Evolutionary conservation across 2,329 filamentous ascomycete genomes (phyloP), one percentile per base, ranked within the genome.

Genomic region (Penicillium crustosum): DNA sequence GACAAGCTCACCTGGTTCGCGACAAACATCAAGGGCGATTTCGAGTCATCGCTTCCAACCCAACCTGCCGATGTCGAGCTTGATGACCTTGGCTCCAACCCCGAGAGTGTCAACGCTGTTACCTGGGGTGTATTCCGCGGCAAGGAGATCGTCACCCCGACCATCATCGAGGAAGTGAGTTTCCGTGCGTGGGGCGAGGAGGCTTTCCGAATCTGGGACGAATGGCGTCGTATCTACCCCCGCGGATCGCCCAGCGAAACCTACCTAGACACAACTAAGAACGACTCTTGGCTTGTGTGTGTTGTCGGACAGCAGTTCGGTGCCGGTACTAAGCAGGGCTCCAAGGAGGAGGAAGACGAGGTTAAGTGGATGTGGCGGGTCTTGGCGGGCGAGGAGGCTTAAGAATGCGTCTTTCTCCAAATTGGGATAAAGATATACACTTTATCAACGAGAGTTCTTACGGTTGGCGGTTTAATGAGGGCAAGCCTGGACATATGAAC

Each of bases 121-220:
- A 99, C 94, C 0, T 97, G 93, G 93, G 93, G 93, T 51, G 91
- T 92, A 0, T 97, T 97, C 77, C 89, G 90, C 0, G 91, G 91
- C 42, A 97, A 97, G 77, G 93, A 97, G 75, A 97, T 97, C 70
- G 85, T 96, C 57, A 96, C 93, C 23, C 93, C 93, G 3, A 97
- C 93, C 2, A 97, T 97, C 70, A 96, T 97, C 68, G 93, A 97
- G 73, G 90, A 93, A 66, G 91, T 96, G 51, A 94, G 90, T 72
- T 97, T 97, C 82, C 83, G 87, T 61, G 91, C 93, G 8, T 99
- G 94, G 94, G 85, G 87, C 57, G 94, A 97, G 71, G 94, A 99
- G 81, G 93, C 94, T 1, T 99, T 94, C 78, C 89, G 89, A 33
- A 96, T 97, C 69, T 97, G 93, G 90, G 84, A 82, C 42, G 94